Evolutionary conservation across 306 rosid species (phyloP), one percentile per base, ranked within the genome.

Genomic region (Vigna radiata): DNA sequence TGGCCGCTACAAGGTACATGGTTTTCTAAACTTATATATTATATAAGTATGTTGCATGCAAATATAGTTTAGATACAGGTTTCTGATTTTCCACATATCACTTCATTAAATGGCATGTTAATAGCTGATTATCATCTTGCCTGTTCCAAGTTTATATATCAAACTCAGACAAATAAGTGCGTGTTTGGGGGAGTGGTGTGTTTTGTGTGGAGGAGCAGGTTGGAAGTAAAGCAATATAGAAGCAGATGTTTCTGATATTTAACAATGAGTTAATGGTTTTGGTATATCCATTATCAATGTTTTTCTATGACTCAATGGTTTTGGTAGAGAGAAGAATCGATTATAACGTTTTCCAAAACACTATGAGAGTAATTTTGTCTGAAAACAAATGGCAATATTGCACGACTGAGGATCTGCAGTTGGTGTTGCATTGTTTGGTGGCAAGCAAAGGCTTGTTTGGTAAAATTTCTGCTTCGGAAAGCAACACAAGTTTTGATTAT

Each of bases 1-100:
- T 88, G 89, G 94, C 97, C 98, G 37, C 41, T 92, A 14, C 82
- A 89, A 83, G 99, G 98, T 93, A 77, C 31, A 6, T 60, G 2
- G 2, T 16, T 31, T 53, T 66, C 75, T 33, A 52, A 52, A 52
- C 73, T 18, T 41, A 41, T 2, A 41, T 2, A 41, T 41, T 27
- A 3, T 36, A 53, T 36, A 52, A 50, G 18, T 31, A 52, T 31
- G 8, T 0, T 3, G 17, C 29, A 70, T 41, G 3, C 46, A 41
- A 50, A 11, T 53, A 33, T 1, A 16, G 6, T 2, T 33, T 39
- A 39, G 70, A 39, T 33, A 1, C 37, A 31, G 14, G 12, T n/a
- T 36, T 70, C 23, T 27, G 1, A 27, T 27, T 64, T 17, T 39
- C 48, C 62, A 25, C 16, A 48, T 69, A 25, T 70, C 12, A 27